phyloP scores from a whole-genome alignment of 2,329 filamentous ascomycete genomes.

The Tolypocladium endophyticum region DNA sequence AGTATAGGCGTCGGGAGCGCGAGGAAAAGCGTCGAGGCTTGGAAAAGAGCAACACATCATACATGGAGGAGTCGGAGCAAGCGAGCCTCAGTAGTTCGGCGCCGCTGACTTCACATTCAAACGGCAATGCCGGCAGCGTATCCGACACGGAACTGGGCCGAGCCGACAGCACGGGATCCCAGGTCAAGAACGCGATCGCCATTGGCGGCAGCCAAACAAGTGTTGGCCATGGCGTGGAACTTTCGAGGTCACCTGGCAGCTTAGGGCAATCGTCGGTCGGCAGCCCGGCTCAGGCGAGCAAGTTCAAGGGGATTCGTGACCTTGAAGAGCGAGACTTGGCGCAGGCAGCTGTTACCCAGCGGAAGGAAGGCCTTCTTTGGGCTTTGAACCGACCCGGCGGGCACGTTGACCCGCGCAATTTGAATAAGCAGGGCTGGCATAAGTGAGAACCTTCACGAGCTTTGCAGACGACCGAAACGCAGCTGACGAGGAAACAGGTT shows the following conservation, averaged over 20 bases:
- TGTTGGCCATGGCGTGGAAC: conserved; percentile 24
- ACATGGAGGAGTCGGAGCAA: conserved; percentile 62
- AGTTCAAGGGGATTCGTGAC: conserved; percentile 88
- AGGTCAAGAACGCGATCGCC: conserved; percentile 42
- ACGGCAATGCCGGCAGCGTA: conserved; percentile 35
- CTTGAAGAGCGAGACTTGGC: conserved; percentile 71
- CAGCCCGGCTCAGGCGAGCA: conserved; percentile 42
- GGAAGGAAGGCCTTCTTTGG: conserved; percentile 93
- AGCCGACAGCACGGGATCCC: conserved; percentile 64
- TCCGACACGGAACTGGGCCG: conserved; percentile 62
- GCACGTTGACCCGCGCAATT: conserved; percentile 86
- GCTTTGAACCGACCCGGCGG: conserved; percentile 85
- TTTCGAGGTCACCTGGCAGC: conserved; percentile 48
- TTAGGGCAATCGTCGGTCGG: conserved; percentile 32
- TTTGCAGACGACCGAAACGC: background rate
- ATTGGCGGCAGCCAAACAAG: conserved; percentile 27
- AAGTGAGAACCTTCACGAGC: conserved; percentile 53
- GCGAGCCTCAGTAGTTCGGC: conserved; percentile 28
- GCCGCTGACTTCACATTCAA: conserved; percentile 21
- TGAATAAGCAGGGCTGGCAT: conserved; percentile 98
- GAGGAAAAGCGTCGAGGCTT: conserved; percentile 87
- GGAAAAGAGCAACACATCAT: conserved; percentile 74
- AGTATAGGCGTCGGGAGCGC: conserved; percentile 86
- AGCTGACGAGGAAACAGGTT: conserved; percentile 46
- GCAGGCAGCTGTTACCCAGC: conserved; percentile 44